phyloP scores from a whole-genome alignment of 1,284 basidiomycete genomes.

The Heimioporus retisporus region DNA sequence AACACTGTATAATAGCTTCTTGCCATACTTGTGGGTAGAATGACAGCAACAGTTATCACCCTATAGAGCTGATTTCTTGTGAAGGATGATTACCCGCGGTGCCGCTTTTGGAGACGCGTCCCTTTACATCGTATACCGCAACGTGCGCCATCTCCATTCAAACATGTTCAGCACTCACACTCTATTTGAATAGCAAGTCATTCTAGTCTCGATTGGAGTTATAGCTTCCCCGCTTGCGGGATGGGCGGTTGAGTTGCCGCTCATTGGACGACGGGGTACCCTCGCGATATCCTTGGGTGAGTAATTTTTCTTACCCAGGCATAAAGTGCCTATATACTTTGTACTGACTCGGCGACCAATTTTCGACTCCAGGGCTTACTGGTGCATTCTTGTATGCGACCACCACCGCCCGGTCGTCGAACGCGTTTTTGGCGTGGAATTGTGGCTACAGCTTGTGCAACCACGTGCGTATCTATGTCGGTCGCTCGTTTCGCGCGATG shows the following conservation, averaged over 20 bases:
- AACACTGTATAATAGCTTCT: slow-evolving; percentile 69
- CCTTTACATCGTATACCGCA: slow-evolving; percentile 62
- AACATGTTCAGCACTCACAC: slow-evolving; percentile 3
- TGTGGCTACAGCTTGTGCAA: slow-evolving; percentile 74
- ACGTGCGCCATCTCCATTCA: slow-evolving; percentile 44
- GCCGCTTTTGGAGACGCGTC: slow-evolving; percentile 59
- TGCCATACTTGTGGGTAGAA: slow-evolving; percentile 58
- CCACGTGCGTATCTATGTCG: not conserved
- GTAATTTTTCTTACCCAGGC: no score
- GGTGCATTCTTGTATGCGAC: slow-evolving; percentile 76
- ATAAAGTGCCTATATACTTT: slow-evolving; percentile 23
- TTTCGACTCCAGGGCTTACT: slow-evolving; percentile 54
- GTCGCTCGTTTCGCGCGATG: no score
- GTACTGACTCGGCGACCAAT: no score
- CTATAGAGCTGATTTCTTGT: not conserved
- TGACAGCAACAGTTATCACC: not conserved
- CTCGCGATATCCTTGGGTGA: slow-evolving; percentile 64
- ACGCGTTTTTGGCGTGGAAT: slow-evolving; percentile 78
- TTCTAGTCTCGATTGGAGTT: slow-evolving; percentile 72
- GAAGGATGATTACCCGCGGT: slow-evolving; percentile 48
- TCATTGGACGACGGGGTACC: slow-evolving; percentile 71
- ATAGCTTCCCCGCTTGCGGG: slow-evolving; percentile 75
- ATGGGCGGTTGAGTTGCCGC: slow-evolving; percentile 69
- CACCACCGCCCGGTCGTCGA: slow-evolving; percentile 72
- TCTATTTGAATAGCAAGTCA: slow-evolving; percentile 53